Percentiles rank a stretch among this genome's conserved stretches.
Conservation (phyloP, 768 basidiomycete species). For the Cyathus striatus region DNA sequence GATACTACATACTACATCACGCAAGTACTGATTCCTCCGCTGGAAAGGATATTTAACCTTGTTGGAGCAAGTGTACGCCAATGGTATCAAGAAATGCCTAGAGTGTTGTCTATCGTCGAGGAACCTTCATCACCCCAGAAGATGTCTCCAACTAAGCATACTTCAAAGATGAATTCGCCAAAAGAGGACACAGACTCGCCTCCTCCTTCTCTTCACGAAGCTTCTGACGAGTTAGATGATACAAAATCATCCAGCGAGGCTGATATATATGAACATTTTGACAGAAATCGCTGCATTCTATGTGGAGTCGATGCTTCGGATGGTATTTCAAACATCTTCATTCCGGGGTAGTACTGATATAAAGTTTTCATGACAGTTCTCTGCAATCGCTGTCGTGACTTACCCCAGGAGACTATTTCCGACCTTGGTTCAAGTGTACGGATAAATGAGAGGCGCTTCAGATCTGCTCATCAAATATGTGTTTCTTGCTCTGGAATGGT, state of each 20-base stretch:
- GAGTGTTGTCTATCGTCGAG: constrained; percentile 29
- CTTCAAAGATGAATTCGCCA: too few species aligned
- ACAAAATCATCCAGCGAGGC: constrained; percentile 26
- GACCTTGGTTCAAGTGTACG: constrained; percentile 50
- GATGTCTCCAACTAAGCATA: too few species aligned
- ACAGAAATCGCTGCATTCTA: constrained; percentile 60
- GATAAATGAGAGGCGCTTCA: constrained; percentile 48
- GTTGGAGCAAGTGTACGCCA: constrained; percentile 80
- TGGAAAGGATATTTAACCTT: constrained; percentile 88
- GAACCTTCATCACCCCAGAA: constrained; percentile 24
- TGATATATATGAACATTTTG: constrained; percentile 76
- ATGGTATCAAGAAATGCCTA: constrained; percentile 91
- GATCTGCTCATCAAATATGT: constrained; percentile 65
- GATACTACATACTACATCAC: constrained; percentile 89
- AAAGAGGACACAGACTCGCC: too few species aligned
- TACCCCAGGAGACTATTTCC: constrained; percentile 50
- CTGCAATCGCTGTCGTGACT: constrained; percentile 55
- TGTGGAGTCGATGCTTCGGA: constrained; percentile 55
- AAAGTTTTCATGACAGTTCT: constrained; percentile 34
- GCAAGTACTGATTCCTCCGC: constrained; percentile 79
- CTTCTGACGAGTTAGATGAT: too few species aligned
- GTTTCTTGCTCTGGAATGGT: constrained; percentile 59
- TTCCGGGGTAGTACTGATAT: neutral
- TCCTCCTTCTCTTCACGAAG: too few species aligned
- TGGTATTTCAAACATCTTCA: constrained; percentile 29